A percentile compares a stretch with the other conserved stretches of the same genome.
Evolutionary conservation across 108 stramenopile species (phyloP).

Genomic region (Pseudonitzschia delicatissima): DNA sequence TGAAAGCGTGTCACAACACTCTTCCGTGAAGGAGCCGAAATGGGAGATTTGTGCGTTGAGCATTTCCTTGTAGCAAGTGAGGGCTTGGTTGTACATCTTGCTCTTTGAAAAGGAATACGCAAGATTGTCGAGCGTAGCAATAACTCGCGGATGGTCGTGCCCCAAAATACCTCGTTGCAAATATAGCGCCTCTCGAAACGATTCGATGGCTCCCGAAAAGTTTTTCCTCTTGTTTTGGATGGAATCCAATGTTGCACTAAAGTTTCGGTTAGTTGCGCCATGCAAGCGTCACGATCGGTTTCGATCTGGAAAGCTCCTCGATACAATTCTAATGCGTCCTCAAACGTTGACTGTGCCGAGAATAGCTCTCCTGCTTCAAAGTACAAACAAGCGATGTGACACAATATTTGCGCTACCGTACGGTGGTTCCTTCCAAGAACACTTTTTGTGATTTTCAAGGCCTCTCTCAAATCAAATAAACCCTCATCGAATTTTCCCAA

Average conservation of each 20-base stretch:
- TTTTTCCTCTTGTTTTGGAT: constrained; percentile 44
- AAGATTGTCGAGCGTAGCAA: constrained; percentile 50
- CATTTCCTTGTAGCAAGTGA: constrained; percentile 47
- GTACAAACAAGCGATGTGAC: constrained; percentile 47
- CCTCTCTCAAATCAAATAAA: constrained; percentile 29
- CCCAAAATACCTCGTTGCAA: constrained; percentile 39
- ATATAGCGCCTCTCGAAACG: constrained; percentile 44
- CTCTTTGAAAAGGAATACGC: constrained; percentile 47
- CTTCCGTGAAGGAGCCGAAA: constrained; percentile 32
- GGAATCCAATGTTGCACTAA: constrained; percentile 51
- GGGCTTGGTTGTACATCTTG: constrained; percentile 40
- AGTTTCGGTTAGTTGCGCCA: constrained; percentile 39
- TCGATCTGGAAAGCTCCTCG: constrained; percentile 22
- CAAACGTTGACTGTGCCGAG: constrained; percentile 44
- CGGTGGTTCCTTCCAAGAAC: constrained; percentile 20
- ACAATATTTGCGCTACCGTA: constrained; percentile 37
- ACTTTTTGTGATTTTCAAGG: constrained; percentile 19
- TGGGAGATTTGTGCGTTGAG: constrained; percentile 36
- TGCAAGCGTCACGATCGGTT: constrained; percentile 24
- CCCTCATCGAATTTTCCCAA: constrained; percentile 44
- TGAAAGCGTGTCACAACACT: constrained; percentile 37
- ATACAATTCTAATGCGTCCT: constrained; percentile 47
- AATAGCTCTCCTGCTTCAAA: constrained; percentile 41
- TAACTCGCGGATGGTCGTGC: constrained; percentile 41
- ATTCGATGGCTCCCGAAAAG: constrained; percentile 32